phyloP scores from a whole-genome alignment of 202 grass and related monocot species.

The Zoysia matrella region DNA sequence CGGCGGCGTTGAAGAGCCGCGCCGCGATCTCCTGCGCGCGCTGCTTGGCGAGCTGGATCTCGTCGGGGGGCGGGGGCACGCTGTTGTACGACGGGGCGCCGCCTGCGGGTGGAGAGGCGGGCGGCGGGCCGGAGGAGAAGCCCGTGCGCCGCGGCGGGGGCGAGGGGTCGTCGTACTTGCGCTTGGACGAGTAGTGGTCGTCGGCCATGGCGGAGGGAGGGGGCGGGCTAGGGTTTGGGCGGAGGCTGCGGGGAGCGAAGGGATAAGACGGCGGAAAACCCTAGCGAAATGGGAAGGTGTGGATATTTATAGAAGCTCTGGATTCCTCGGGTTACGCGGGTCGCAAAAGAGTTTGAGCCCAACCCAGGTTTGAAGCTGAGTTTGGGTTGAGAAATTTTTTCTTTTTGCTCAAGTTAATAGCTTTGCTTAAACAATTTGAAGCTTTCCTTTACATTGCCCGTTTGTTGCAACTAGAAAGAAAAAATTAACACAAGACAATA shows the following conservation, averaged over 20 bases:
- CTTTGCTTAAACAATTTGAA: no score
- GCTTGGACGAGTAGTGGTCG: slow-evolving; percentile 81
- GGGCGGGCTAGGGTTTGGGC: slow-evolving; percentile 56
- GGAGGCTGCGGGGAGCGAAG: no score
- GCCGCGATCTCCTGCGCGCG: slow-evolving; percentile 93
- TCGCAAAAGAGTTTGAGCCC: not conserved
- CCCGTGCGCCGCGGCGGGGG: slow-evolving; percentile 69
- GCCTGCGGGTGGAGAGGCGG: slow-evolving; percentile 41
- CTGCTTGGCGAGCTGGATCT: slow-evolving; percentile 96
- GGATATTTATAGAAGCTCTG: no score
- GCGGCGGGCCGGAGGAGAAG: slow-evolving; percentile 74
- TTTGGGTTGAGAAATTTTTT: no score
- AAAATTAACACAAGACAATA: no score
- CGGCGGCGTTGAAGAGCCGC: slow-evolving; percentile 86
- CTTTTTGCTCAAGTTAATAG: no score
- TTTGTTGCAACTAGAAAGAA: no score
- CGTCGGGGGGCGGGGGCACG: slow-evolving; percentile 81
- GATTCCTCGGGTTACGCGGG: not conserved
- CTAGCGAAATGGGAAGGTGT: no score
- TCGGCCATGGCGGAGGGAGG: slow-evolving; percentile 62
- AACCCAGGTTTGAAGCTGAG: not conserved
- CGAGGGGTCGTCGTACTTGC: slow-evolving; percentile 83
- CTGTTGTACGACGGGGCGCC: slow-evolving; percentile 67
- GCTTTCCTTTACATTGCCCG: no score
- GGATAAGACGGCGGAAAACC: not conserved